Evolutionary conservation across 106 monocot species (phyloP).

Genomic region (Dendrobium huoshanense): DNA sequence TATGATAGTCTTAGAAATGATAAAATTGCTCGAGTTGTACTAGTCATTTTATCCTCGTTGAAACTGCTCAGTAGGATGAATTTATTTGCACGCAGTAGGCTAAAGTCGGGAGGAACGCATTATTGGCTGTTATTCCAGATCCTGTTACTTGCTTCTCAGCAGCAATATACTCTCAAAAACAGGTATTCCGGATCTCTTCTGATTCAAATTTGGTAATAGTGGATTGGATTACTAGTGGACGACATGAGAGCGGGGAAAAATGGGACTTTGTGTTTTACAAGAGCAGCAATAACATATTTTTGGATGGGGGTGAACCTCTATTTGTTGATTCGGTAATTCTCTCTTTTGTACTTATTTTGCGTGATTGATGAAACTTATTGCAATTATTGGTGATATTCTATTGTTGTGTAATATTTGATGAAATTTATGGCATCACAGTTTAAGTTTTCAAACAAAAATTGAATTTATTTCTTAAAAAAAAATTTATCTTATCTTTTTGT

Average conservation of each 20-base stretch:
- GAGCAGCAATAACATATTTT: slow-evolving; percentile 71
- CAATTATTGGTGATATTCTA: background rate
- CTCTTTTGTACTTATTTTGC: background rate
- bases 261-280: slow-evolving; percentile 84
- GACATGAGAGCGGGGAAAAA: slow-evolving; percentile 87
- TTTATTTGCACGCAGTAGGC: slow-evolving; percentile 60
- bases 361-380: background rate
- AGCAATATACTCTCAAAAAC: slow-evolving; percentile 81
- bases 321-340: slow-evolving; percentile 82
- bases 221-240: slow-evolving; percentile 97
- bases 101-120: slow-evolving; percentile 54
- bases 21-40: background rate
- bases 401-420: background rate
- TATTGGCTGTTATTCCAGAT: slow-evolving; percentile 85
- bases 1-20: background rate
- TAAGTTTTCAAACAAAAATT: background rate
- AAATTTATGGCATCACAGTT: background rate
- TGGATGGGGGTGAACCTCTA: slow-evolving; percentile 44
- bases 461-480: background rate
- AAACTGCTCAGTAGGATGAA: slow-evolving; percentile 1
- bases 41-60: background rate
- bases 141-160: slow-evolving; percentile 94
- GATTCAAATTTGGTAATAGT: slow-evolving; percentile 84
- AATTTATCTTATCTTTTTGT: background rate
- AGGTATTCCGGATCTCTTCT: slow-evolving; percentile 49